Evolutionary conservation across 768 basidiomycete species (phyloP).

Genomic region (Boletus huronensis): DNA sequence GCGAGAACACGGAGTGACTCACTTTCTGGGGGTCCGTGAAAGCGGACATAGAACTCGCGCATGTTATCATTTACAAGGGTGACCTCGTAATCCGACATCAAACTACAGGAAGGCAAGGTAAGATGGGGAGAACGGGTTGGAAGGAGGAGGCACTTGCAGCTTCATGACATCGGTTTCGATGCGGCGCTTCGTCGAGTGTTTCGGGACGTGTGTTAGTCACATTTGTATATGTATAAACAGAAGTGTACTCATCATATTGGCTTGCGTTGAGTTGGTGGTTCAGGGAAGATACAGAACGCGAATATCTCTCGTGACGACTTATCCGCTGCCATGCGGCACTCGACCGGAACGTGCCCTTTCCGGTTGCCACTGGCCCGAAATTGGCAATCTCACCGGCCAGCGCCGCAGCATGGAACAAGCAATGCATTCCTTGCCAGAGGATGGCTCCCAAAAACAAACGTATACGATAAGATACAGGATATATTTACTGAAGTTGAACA

Average conservation of each 20-base stretch:
- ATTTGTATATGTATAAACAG: conserved; percentile 18
- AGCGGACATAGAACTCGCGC: conserved; percentile 98
- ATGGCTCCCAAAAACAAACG: conserved; percentile 4
- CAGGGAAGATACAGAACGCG: conserved; percentile 7
- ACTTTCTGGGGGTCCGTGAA: conserved; percentile 95
- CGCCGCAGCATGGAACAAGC: background rate
- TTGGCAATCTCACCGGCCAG: background rate
- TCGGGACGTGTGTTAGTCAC: conserved; percentile 28
- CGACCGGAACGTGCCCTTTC: conserved; percentile 23
- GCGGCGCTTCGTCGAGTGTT: conserved; percentile 84
- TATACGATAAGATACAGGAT: conserved; percentile 18
- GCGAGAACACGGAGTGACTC: conserved; percentile 32
- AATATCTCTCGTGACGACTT: conserved; percentile 14
- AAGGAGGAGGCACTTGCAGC: conserved; percentile 52
- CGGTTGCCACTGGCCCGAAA: conserved; percentile 8
- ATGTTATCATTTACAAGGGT: conserved; percentile 97
- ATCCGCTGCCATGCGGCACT: conserved; percentile 7
- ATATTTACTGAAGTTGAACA: conserved; percentile 18
- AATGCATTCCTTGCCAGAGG: conserved; percentile 18
- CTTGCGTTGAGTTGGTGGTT: conserved; percentile 12
- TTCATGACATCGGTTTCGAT: conserved; percentile 99
- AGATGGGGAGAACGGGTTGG: conserved; percentile 4
- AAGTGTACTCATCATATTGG: conserved; percentile 59
- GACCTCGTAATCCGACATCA: conserved; percentile 99
- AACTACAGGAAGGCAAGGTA: conserved; percentile 44